A percentile compares a stretch with the other conserved stretches of the same genome.
These are phyloP conservation scores for Globisporangium paroecandrum DNA, from an alignment of 352 stramenopile species.

Conservation along the genomic window DNA sequence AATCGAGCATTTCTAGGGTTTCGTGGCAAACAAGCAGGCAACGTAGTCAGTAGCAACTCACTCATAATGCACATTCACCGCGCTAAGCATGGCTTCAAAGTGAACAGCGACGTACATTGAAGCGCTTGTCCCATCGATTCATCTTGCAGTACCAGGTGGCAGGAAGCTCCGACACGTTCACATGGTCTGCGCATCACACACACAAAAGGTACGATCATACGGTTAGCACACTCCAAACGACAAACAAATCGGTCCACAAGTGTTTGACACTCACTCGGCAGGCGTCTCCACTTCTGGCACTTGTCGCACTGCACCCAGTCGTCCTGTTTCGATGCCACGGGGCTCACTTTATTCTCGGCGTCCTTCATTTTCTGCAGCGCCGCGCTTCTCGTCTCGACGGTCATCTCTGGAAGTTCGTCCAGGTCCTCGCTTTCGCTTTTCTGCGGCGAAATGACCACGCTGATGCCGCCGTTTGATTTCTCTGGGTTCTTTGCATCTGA, in stretches of 20 bases:
- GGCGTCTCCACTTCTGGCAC: constrained; percentile 77
- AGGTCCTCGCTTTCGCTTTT: constrained; percentile 9
- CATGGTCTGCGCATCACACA: constrained; percentile 43
- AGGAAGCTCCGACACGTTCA: constrained; percentile 73
- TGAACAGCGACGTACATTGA: constrained; percentile 45
- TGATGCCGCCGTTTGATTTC: constrained; percentile 7
- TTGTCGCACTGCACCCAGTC: constrained; percentile 88
- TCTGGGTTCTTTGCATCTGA: constrained; percentile 19
- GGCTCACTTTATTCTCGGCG: constrained; percentile 39
- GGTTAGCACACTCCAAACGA: background rate
- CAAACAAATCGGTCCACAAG: background rate
- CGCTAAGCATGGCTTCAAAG: background rate
- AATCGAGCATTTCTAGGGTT: constrained; percentile 63
- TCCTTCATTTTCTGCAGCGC: constrained; percentile 50
- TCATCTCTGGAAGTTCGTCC: constrained; percentile 27
- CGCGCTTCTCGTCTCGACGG: constrained; percentile 50
- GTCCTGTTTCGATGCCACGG: constrained; percentile 70
- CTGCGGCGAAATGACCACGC: constrained; percentile 10
- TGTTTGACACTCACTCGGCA: constrained; percentile 52
- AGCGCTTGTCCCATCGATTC: constrained; percentile 79
- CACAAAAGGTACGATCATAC: background rate
- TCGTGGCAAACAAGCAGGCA: background rate
- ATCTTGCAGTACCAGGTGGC: constrained; percentile 85
- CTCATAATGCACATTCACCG: background rate
- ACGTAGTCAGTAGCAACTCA: constrained; percentile 2